phyloP scores from a whole-genome alignment of 352 stramenopile genomes.

The Saprolegnia diclina region DNA sequence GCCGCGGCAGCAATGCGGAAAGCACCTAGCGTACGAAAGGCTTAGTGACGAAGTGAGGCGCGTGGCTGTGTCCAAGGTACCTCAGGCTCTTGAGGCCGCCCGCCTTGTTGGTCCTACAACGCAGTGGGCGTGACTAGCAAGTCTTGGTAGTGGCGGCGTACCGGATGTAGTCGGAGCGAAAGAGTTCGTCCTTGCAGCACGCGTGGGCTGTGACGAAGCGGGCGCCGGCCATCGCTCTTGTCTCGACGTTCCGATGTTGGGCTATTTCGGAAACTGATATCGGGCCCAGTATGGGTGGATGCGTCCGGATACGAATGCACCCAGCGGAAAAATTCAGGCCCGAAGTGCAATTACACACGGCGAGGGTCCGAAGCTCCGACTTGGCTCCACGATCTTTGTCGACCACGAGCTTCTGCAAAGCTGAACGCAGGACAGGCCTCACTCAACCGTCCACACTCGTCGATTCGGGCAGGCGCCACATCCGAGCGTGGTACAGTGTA shows the following conservation, averaged over 20 bases:
- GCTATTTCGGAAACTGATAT: slow-evolving; percentile 10
- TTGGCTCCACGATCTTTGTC: no score
- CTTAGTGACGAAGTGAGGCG: not conserved
- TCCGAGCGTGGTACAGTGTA: no score
- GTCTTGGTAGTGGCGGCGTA: not conserved
- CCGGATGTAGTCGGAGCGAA: slow-evolving; percentile 26
- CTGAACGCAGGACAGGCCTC: no score
- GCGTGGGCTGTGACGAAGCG: slow-evolving; percentile 19
- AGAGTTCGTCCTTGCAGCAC: slow-evolving; percentile 24
- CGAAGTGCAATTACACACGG: no score
- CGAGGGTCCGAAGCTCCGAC: no score
- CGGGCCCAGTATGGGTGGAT: not conserved
- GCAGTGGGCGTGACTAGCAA: not conserved
- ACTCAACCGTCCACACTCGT: no score
- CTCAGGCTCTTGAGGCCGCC: slow-evolving; percentile 56
- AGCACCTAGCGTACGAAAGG: slow-evolving; percentile 44
- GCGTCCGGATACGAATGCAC: no score
- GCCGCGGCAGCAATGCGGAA: slow-evolving; percentile 74
- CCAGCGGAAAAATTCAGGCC: no score
- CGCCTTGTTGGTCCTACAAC: slow-evolving; percentile 71
- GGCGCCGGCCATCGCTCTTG: not conserved
- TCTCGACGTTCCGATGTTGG: slow-evolving; percentile 19
- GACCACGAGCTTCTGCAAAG: no score
- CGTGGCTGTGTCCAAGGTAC: not conserved
- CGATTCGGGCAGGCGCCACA: no score